phyloP scores from a whole-genome alignment of 2,329 filamentous ascomycete genomes.

The Reticulascus tulasneorum region DNA sequence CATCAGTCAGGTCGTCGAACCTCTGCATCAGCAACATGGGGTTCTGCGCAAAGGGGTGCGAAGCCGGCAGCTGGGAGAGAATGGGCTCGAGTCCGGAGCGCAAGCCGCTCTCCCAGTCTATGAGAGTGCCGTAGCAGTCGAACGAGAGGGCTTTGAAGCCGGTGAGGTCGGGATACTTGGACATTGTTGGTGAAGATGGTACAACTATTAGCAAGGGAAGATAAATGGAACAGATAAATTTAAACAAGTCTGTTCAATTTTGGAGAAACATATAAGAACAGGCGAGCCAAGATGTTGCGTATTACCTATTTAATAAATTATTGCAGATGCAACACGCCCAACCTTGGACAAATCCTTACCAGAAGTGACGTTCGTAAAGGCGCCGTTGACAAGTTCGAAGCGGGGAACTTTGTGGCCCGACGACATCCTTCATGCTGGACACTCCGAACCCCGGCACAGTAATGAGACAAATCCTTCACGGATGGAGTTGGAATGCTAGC shows the following conservation, averaged over 20 bases:
- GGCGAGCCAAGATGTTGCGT: not conserved
- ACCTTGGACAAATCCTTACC: not conserved
- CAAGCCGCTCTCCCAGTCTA: conserved; percentile 74
- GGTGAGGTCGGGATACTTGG: conserved; percentile 4
- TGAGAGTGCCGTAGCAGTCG: conserved; percentile 75
- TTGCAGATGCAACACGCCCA: no score
- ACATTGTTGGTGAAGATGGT: conserved; percentile 3
- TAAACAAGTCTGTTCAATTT: not conserved
- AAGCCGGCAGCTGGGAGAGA: conserved; percentile 34
- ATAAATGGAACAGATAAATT: not conserved
- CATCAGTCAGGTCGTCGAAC: conserved; percentile 41
- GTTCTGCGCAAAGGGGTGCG: conserved; percentile 30
- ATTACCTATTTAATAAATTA: not conserved
- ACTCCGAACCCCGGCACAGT: no score
- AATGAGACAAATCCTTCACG: no score
- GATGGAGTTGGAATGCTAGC: no score
- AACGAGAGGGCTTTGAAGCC: conserved; percentile 54
- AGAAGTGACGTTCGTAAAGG: not conserved
- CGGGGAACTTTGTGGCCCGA: no score
- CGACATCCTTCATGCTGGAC: no score
- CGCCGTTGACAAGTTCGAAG: conserved; percentile 9
- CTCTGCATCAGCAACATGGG: conserved; percentile 35
- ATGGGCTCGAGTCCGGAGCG: conserved; percentile 46
- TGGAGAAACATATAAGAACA: not conserved
- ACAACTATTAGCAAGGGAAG: not conserved